These are phyloP conservation scores for Neurospora intermedia DNA, from an alignment of 495 filamentous ascomycete species.

Conservation along the genomic window DNA sequence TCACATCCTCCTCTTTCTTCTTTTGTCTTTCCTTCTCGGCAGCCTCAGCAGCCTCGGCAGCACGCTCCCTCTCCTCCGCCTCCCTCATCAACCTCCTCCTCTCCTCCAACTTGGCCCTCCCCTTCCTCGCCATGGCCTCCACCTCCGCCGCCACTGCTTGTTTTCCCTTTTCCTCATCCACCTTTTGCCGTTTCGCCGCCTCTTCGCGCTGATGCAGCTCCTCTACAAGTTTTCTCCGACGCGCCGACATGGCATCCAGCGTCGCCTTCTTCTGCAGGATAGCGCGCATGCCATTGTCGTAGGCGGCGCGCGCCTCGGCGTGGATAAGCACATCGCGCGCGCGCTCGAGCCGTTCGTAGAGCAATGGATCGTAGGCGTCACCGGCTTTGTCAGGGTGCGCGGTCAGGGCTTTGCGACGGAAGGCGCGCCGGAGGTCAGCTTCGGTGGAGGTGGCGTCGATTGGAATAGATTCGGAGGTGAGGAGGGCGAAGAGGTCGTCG, in stretches of 20 bases:
- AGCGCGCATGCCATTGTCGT: conserved; percentile 31
- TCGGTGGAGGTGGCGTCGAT: conserved; percentile 30
- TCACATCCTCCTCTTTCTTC: conserved; percentile 1
- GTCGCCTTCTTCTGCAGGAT: conserved; percentile 24
- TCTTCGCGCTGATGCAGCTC: conserved; percentile 26
- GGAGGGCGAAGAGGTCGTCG: conserved; percentile 36
- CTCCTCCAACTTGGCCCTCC: conserved; percentile 23
- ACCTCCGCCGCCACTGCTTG: conserved; percentile 10
- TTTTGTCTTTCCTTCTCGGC: conserved; percentile 9
- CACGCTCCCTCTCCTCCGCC: conserved; percentile 28
- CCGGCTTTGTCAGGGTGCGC: conserved; percentile 41
- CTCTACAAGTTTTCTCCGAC: conserved; percentile 25
- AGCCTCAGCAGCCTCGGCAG: background rate
- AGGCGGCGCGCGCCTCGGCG: conserved; percentile 28
- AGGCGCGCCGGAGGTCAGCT: conserved; percentile 36
- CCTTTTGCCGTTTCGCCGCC: conserved; percentile 19
- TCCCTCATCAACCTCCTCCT: conserved; percentile 24
- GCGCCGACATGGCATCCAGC: conserved; percentile 19
- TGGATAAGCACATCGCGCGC: conserved; percentile 34
- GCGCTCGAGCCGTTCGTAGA: conserved; percentile 37
- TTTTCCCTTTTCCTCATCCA: background rate
- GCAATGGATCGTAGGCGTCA: conserved; percentile 31
- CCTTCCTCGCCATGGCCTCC: conserved; percentile 14
- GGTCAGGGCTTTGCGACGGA: conserved; percentile 34
- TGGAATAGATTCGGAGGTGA: conserved; percentile 6